A percentile compares a stretch with the other conserved stretches of the same genome.
These are phyloP conservation scores for Taiwanofungus camphoratus DNA, from an alignment of 1,284 basidiomycete genomes.

Conservation along the genomic window DNA sequence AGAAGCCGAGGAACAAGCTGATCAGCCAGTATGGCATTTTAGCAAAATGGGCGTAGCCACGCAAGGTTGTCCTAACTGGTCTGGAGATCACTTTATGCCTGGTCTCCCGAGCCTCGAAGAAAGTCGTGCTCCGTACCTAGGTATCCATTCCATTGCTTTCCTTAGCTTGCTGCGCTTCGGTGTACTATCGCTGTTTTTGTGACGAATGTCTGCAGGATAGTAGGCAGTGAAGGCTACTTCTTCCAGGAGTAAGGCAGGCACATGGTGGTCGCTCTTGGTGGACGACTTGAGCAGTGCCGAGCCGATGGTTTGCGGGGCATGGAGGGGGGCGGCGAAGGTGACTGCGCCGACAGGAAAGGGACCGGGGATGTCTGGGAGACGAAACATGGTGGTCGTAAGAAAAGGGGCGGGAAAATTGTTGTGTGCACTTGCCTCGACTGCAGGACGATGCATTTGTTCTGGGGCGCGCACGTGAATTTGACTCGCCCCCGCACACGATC, in stretches of 20 bases:
- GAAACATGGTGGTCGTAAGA: no score
- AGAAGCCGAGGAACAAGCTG: constrained; percentile 46
- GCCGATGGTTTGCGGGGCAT: constrained; percentile 34
- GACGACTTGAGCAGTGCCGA: constrained; percentile 30
- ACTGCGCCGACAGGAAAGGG: constrained; percentile 49
- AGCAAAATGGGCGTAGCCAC: constrained; percentile 40
- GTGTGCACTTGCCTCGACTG: no score
- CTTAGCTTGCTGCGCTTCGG: constrained; percentile 22
- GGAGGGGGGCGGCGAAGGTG: constrained; percentile 42
- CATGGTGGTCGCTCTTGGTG: constrained; percentile 21
- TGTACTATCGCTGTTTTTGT: not conserved
- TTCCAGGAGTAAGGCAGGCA: constrained; percentile 42
- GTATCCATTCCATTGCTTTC: constrained; percentile 47
- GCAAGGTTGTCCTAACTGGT: constrained; percentile 35
- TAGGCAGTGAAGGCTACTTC: constrained; percentile 56
- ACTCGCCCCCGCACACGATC: no score
- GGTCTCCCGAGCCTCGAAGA: not conserved
- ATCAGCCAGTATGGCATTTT: constrained; percentile 42
- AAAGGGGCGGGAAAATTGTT: no score
- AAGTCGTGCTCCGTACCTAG: constrained; percentile 33
- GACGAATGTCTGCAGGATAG: constrained; percentile 42
- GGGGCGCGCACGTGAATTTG: no score
- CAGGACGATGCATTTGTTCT: no score
- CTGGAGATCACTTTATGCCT: constrained; percentile 7
- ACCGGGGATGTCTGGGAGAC: constrained; percentile 37